Conservation (phyloP, 352 stramenopile species). For the Phytophthora constricta region DNA sequence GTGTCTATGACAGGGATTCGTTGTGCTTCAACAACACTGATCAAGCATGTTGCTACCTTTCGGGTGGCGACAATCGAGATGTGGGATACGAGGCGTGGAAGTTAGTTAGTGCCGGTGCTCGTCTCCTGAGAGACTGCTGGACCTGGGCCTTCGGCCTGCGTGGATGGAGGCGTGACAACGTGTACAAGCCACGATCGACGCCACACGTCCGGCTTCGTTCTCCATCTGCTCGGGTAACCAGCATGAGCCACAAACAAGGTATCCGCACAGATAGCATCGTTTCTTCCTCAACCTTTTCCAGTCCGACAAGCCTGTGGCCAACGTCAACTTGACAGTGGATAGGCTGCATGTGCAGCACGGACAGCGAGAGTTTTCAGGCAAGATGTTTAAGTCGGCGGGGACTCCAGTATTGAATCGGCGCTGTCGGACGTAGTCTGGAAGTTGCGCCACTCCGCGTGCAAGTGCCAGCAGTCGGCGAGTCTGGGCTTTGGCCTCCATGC, state of each 20-base stretch:
- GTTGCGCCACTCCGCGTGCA: conserved; percentile 23
- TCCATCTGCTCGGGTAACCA: conserved; percentile 24
- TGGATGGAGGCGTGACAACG: conserved; percentile 12
- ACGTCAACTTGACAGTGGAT: conserved; percentile 24
- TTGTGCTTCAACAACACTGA: no score
- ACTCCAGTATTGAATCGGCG: conserved; percentile 46
- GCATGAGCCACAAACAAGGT: conserved; percentile 29
- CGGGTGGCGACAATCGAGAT: no score
- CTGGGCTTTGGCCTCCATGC: conserved; percentile 20
- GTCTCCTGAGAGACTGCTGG: conserved; percentile 13
- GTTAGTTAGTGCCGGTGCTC: no score
- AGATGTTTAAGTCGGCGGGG: conserved; percentile 3
- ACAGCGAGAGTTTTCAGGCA: conserved; percentile 41
- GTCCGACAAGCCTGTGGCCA: neutral
- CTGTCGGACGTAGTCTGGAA: conserved; percentile 43
- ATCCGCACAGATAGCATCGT: conserved; percentile 38
- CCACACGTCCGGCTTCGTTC: conserved; percentile 23
- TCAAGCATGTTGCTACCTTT: no score
- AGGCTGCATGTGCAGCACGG: conserved; percentile 45
- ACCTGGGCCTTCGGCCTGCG: neutral
- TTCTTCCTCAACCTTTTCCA: conserved; percentile 15
- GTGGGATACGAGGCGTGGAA: no score
- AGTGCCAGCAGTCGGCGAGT: conserved; percentile 19
- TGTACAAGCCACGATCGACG: conserved; percentile 24
- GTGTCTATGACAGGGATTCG: no score